Evolutionary conservation across 2,329 filamentous ascomycete species (phyloP), one percentile per base, ranked within the genome.

Genomic region (Phaeosphaeriaceae sp.): DNA sequence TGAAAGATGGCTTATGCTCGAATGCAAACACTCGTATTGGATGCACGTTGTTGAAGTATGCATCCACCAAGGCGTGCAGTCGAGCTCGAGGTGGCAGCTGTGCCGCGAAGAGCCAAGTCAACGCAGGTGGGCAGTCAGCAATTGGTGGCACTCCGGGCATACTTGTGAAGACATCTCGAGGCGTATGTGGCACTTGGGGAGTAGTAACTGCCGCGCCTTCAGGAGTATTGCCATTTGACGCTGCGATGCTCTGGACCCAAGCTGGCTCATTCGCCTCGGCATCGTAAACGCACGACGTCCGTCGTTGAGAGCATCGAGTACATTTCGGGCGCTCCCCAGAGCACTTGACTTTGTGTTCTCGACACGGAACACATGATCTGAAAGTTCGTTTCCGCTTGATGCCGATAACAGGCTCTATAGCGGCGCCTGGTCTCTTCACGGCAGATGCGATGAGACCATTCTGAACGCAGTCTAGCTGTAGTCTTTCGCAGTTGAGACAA

Each of bases 361-460:
- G 66, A 53, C 72, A 74, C 3, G 68, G 66, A 15, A 73, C 65
- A 42, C 72, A 74, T 7, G 71, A 73, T 23, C 72, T 64, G 44
- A 73, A 74, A 1, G 72, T 74, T 13, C 72, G 67, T 52, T 73
- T 74, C 19, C 72, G 65, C 60, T 74, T 74, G 55, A 73, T 72
- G 11, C 71, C 69, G 13, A 66, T 66, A 21, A 70, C 56, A 0
- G 67, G 63, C 30, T 72, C 68, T 7, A 68, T 55, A 6, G 64
- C 47, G 11, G 60, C 50, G 23, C 54, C 66, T 7, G 63, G 54
- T 49, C 63, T 65, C 49, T 67, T 72, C 1, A 58, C 50, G 2
- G 61, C 55, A 7, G 63, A 46, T 7, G 62, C 53, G 22, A 66
- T 56, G 4, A 60, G 60, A 23, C 69, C 65, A 55, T 68, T 61